Evolutionary conservation across 768 basidiomycete species (phyloP), one percentile per base, ranked within the genome.

Genomic region (Podaxis mareebaensis): DNA sequence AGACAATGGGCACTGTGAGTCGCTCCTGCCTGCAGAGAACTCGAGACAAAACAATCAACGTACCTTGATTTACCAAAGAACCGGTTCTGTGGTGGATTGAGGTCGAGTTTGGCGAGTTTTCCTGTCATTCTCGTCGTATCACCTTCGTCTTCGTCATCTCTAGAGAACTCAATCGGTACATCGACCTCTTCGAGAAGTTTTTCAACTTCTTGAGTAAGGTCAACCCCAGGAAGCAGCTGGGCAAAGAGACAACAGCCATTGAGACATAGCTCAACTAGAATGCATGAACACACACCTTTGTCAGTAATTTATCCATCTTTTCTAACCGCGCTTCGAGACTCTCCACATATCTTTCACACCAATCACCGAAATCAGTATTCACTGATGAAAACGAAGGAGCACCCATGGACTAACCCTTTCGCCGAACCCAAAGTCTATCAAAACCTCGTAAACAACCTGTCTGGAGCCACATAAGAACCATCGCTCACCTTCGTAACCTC

Each of bases 401-500:
- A 7, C 15, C 5, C 12, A 67, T 83, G 85, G 12, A 58, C 80
- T 52, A 65, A 87, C 85, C 85, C 83, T 76, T 87, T 87, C 17
- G 87, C 84, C 44, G 86, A 81, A 3, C 89, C 89, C 24, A 88
- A 79, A 53, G 81, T 78, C 82, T 83, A 60, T 7, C 38, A 49
- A 39, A 15, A 24, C 44, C 20, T 20, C 11, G 15, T 12, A 36
- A 49, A 8, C 66, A 38, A 62, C 15, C 33, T 20, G 4, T 26
- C 53, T 28, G 13, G 53, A 26, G 26, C 39, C 22, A 52, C 11
- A 17, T 55, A 46, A 55, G 38, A 22, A 51, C 17, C 17, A 2
- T 2, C 3, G 80, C 78, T 55, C 64, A 88, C 88, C 83, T 88
- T 90, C 11, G 86, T 84, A 20, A 86, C 82, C 73, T 89, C 87